Base-by-base conservation (phyloP, 2,329 filamentous ascomycete genomes). In the Hypoxylon sp. region DNA sequence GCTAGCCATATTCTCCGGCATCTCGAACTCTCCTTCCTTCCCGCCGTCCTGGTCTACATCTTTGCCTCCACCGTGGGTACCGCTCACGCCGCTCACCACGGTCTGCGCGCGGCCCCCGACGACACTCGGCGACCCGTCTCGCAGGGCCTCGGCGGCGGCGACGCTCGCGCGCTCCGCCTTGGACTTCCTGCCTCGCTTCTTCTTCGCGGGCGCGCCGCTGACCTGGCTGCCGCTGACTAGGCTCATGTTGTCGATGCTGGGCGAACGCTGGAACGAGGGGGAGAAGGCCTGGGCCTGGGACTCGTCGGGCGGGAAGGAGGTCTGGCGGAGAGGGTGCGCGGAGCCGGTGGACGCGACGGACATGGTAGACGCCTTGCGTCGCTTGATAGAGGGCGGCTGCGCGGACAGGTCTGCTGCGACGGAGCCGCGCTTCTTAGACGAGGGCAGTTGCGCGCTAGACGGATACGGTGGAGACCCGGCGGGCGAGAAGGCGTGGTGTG, bases 301-400 rank as follows among this genome's bases (percentile, higher is more conserved):
- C 61, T 86, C 81, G 61, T 88, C 89, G 24, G 91, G 91, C 0
- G 91, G 90, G 73, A 93, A 95, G 0, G 91, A 93, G 4, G 92
- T 94, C 73, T 93, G 91, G 39, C 92, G 90, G 1, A 95, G 85
- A 1, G 90, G 90, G 68, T 92, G 90, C 0, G 85, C 81, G 1
- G 86, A 85, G 15, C 73, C 70, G 13, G 74, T 72, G 6, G 86
- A 86, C 7, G 83, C 77, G 24, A 83, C 79, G 3, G 88, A 88
- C 67, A 88, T 80, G 65, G 78, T 85, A 11, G 89, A 92, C 5
- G 88, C 84, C 74, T 94, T 94, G 73, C 91, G 89, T 48, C 89
- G 88, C 74, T 92, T 92, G 48, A 81, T 76, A 15, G 80, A 75
- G 80, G 82, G 2, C 78, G 79, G 47, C 81, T 79, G 34, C 20